These are phyloP conservation scores for Stygiomarasmius scandens DNA, from an alignment of 1,284 basidiomycete genomes.

Conservation along the genomic window DNA sequence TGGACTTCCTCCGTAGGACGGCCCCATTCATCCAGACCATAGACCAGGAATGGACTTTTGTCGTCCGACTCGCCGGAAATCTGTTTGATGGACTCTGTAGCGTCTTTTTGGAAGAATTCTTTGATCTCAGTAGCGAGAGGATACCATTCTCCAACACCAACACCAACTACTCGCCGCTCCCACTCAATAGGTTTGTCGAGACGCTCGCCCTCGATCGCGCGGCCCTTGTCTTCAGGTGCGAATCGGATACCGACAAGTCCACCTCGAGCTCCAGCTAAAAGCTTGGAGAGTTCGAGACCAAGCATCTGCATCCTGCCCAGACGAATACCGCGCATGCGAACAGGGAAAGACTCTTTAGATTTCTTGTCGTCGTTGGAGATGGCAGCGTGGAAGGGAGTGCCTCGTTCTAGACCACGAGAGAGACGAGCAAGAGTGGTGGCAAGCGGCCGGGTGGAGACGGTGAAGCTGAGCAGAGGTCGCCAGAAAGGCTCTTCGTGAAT, in stretches of 20 bases:
- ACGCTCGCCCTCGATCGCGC: conserved; percentile 38
- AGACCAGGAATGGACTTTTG: conserved; percentile 6
- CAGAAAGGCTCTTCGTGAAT: conserved; percentile 38
- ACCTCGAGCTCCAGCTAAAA: conserved; percentile 35
- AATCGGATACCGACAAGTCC: conserved; percentile 40
- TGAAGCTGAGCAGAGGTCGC: conserved; percentile 44
- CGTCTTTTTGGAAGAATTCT: conserved; percentile 10
- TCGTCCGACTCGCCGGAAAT: background rate
- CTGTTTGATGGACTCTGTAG: background rate
- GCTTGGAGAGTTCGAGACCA: conserved; percentile 22
- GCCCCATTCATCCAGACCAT: conserved; percentile 7
- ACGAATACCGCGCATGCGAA: conserved; percentile 39
- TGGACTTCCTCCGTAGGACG: background rate
- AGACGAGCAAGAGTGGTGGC: conserved; percentile 40
- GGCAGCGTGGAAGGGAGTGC: conserved; percentile 38
- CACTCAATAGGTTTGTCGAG: conserved; percentile 33
- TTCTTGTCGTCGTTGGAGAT: conserved; percentile 38
- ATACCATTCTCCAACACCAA: conserved; percentile 39
- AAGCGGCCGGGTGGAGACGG: conserved; percentile 46
- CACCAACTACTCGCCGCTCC: conserved; percentile 34
- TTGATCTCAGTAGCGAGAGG: conserved; percentile 27
- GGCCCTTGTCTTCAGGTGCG: conserved; percentile 27
- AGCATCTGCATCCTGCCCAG: conserved; percentile 34
- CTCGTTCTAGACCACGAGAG: conserved; percentile 32
- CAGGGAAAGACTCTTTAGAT: conserved; percentile 31